Evolutionary conservation across 768 basidiomycete genomes (phyloP), one percentile per base, ranked within the genome.

Genomic region (Leucocoprinus leucothites): DNA sequence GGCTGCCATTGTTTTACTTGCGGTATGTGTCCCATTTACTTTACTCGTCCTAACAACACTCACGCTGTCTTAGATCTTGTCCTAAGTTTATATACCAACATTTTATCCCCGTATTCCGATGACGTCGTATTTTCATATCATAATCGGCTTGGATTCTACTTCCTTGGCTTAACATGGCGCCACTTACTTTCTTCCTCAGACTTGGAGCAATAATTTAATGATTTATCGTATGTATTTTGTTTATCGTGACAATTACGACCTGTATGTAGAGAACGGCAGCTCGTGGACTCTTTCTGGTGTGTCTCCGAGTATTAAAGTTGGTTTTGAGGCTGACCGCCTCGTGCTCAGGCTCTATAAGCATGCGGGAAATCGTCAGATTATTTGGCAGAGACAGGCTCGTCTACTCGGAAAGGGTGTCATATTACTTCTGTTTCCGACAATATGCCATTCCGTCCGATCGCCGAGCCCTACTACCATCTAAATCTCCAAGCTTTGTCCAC

Each of bases 1-100:
- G 1, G 79, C 88, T 13, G 84, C 82, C n/a, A 74, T 98, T 57
- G 95, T 99, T 3, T 76, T 99, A 28, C 71, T 98, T 22, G 96
- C 96, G 62, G 96, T 99, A 65, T 74, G 94, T 82, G 40, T 11
- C n/a, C 57, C 5, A 19, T 42, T 47, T 44, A 26, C 40, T 45
- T 36, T 25, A 14, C 31, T 52, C 24, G 40, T 35, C 22, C 34
- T 38, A 22, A 35, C 6, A 11, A 31, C 14, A 34, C 48, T 56
- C 21, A 56, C 19, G 25, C 18, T 24, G 4, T 9, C 4, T 16
- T 25, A 56, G 54, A 56, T 56, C 14, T 36, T 56, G 21, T 56
- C 54, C 3, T 56, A 25, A 55, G 21, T 38, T 31, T 38, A 11
- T 56, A 48, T 56, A 56, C 48, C 47, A 5, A n/a, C 14, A n/a